A percentile compares a stretch with the other conserved stretches of the same genome.
phyloP scores from a whole-genome alignment of 257 asterid species.

The Anisodus tanguticus region DNA sequence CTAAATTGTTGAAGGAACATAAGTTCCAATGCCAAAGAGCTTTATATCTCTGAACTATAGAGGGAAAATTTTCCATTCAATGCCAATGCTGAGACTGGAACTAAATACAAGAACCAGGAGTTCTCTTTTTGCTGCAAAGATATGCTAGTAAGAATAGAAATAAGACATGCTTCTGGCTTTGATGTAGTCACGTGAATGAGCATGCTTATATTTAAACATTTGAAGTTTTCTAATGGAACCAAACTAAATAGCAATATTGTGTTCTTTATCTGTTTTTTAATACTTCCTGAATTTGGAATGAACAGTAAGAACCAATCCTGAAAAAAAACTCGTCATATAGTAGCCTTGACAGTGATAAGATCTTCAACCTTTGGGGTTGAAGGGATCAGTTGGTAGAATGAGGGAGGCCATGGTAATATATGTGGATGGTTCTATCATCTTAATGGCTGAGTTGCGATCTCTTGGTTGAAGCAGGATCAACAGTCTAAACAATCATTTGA shows the following conservation, averaged over 20 bases:
- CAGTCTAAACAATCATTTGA: not conserved
- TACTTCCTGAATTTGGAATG: not conserved
- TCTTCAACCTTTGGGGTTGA: conserved; percentile 3
- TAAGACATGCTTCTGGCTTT: conserved; percentile 18
- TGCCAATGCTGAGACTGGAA: conserved; percentile 22
- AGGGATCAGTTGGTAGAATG: conserved; percentile 20
- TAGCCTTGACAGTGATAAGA: conserved; percentile 13
- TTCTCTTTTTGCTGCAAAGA: conserved; percentile 20
- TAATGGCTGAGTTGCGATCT: not conserved
- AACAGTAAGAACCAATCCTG: conserved; percentile 8
- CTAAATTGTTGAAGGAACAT: not conserved
- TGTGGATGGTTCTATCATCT: conserved; percentile 21
- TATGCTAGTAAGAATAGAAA: conserved; percentile 10
- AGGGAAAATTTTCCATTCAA: not conserved
- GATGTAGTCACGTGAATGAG: conserved; percentile 5
- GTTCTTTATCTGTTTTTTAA: not conserved
- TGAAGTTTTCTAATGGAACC: not conserved
- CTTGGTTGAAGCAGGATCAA: conserved; percentile 15
- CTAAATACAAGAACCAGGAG: not conserved
- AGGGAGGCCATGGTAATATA: conserved; percentile 10
- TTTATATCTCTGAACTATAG: not conserved
- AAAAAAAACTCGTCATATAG: not conserved
- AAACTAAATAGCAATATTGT: not conserved
- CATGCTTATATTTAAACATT: not conserved
- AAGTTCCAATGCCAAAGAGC: not conserved